A percentile compares a stretch with the other conserved stretches of the same genome.
Conservation (phyloP, 371 early-diverging fungal species). For the Encephalitozoon hellem region DNA sequence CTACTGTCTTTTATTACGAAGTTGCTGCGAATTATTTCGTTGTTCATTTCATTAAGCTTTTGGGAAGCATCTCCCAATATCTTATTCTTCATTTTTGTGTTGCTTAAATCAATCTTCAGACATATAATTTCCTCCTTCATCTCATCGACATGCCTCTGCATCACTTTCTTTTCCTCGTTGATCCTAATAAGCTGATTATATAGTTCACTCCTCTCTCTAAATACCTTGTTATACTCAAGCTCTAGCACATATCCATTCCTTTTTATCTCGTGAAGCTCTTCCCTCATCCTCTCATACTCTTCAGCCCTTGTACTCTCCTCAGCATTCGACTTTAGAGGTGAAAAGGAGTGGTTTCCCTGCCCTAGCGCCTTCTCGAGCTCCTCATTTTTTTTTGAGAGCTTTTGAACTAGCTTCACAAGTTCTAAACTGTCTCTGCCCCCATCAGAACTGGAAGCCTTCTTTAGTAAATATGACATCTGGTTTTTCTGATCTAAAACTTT, state of each 20-base stretch:
- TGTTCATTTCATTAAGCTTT: constrained; percentile 1
- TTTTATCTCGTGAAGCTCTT: not conserved
- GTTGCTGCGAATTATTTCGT: not conserved
- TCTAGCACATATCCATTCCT: not conserved
- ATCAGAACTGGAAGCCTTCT: not conserved
- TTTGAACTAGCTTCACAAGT: not conserved
- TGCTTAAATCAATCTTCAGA: constrained; percentile 3
- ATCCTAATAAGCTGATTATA: not conserved
- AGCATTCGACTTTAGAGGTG: not conserved
- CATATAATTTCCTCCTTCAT: constrained; percentile 7
- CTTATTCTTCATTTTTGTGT: not conserved
- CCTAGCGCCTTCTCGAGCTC: not conserved
- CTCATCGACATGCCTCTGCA: not conserved
- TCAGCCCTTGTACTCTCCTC: not conserved
- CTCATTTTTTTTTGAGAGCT: not conserved
- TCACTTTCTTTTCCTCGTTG: not conserved
- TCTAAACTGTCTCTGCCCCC: not conserved
- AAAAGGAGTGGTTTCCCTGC: not conserved
- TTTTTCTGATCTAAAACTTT: not conserved
- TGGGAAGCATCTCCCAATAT: not conserved
- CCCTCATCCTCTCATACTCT: not conserved
- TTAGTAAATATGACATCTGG: not conserved
- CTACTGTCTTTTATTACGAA: not conserved
- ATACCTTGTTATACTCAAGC: constrained; percentile 1
- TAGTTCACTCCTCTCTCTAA: not conserved